Percentiles rank a stretch among this genome's conserved stretches.
phyloP scores from a whole-genome alignment of 495 filamentous ascomycete species.

The Aspergillus sparsus region DNA sequence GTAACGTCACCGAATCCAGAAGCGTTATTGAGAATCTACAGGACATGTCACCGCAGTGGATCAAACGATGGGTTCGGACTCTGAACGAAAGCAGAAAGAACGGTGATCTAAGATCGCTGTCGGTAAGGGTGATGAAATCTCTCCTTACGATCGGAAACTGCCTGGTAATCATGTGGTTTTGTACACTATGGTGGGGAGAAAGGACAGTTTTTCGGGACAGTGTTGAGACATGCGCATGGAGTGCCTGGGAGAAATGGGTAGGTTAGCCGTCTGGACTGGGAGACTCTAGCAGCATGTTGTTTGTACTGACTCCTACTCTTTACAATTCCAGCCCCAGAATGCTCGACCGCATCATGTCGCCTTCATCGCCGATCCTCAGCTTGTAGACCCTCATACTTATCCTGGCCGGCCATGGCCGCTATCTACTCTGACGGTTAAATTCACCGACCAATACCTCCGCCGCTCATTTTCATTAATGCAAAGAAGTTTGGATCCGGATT shows the following conservation, averaged over 20 bases:
- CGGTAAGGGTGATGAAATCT: conserved; percentile 18
- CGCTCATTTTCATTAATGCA: conserved; percentile 76
- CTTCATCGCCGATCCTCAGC: conserved; percentile 94
- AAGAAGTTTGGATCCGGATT: conserved; percentile 69
- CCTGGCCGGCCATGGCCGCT: conserved; percentile 90
- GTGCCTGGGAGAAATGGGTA: conserved; percentile 91
- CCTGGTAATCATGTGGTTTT: conserved; percentile 71
- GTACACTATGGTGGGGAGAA: conserved; percentile 86
- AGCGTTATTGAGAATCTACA: conserved; percentile 16
- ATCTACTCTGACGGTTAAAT: conserved; percentile 70
- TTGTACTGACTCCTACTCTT: conserved; percentile 18
- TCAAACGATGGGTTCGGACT: conserved; percentile 32
- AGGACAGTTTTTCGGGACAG: conserved; percentile 68
- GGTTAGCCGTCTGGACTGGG: conserved; percentile 28
- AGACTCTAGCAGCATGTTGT: too few relatives aligned
- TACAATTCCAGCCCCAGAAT: conserved; percentile 59
- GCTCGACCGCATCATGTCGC: conserved; percentile 82
- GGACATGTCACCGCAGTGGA: conserved; percentile 24
- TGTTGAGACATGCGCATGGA: conserved; percentile 76
- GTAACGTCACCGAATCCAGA: conserved; percentile 14
- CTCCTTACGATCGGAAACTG: conserved; percentile 63
- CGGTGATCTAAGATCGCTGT: conserved; percentile 20
- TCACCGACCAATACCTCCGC: conserved; percentile 87
- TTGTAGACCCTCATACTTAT: conserved; percentile 96
- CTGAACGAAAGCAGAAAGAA: conserved; percentile 15